Evolutionary conservation across 371 early-diverging fungal species (phyloP).

Genomic region (Dinochytrium kinnereticum): DNA sequence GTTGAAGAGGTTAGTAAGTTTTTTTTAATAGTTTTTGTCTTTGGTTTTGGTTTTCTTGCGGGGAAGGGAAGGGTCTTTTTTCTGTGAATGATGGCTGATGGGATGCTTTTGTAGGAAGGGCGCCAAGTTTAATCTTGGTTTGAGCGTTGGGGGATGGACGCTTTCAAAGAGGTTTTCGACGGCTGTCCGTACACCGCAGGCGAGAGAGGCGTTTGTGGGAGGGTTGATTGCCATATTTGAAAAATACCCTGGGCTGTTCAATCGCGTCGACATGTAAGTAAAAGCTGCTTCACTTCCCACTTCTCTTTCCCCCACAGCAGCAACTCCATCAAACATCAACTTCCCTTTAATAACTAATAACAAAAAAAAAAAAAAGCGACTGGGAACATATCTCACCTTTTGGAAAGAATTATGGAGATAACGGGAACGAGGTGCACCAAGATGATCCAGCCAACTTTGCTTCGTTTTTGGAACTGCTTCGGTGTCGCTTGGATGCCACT

Average conservation of each 20-base stretch:
- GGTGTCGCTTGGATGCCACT: constrained; percentile 62
- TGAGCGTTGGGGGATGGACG: constrained; percentile 85
- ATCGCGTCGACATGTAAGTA: constrained; percentile 49
- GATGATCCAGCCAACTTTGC: constrained; percentile 80
- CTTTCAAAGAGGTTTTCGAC: constrained; percentile 82
- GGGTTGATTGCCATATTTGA: constrained; percentile 64
- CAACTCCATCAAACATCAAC: too few species aligned
- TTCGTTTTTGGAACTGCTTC: constrained; percentile 69
- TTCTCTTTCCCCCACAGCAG: too few species aligned
- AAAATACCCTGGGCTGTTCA: constrained; percentile 46
- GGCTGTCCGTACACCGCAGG: constrained; percentile 62
- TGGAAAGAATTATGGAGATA: constrained; percentile 65
- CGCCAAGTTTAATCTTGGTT: constrained; percentile 44
- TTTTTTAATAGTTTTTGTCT: too few species aligned
- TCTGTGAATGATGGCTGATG: too few species aligned
- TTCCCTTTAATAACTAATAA: too few species aligned
- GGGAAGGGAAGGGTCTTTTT: too few species aligned
- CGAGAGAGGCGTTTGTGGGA: constrained; percentile 65
- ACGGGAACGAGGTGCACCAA: constrained; percentile 59
- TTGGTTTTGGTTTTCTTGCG: too few species aligned
- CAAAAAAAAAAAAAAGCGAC: too few species aligned
- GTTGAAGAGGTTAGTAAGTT: constrained; percentile 74
- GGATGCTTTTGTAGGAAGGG: constrained; percentile 66
- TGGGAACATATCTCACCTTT: constrained; percentile 85
- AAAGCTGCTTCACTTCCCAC: constrained; percentile 48